phyloP scores from a whole-genome alignment of 768 basidiomycete species.

The Lyophyllum decastes region DNA sequence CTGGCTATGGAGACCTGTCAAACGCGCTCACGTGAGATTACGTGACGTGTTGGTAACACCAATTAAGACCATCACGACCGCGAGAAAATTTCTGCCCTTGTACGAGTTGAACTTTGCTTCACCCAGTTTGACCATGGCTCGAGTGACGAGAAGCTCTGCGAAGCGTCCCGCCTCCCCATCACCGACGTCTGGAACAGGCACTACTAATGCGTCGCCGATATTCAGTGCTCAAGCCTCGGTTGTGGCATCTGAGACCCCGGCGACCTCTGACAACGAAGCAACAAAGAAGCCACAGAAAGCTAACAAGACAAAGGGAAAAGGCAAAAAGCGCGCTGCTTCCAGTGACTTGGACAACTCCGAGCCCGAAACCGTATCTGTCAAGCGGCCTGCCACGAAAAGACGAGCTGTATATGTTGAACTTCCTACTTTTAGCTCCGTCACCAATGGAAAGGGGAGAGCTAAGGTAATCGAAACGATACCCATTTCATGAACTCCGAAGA shows the following conservation, averaged over 20 bases:
- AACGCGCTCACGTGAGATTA: constrained; percentile 28
- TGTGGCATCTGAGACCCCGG: constrained; percentile 48
- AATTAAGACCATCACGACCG: constrained; percentile 31
- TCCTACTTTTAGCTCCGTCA: constrained; percentile 10
- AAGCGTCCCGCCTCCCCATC: constrained; percentile 31
- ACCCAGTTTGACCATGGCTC: constrained; percentile 26
- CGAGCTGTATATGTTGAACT: constrained; percentile 41
- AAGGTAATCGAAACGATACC: constrained; percentile 21
- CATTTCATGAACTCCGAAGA: neutral
- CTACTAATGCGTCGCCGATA: constrained; percentile 49
- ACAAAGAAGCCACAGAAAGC: constrained; percentile 17
- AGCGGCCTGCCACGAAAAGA: constrained; percentile 31
- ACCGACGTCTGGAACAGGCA: constrained; percentile 40
- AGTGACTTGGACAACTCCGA: constrained; percentile 23
- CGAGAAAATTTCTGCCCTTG: constrained; percentile 21
- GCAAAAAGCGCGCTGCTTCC: constrained; percentile 26
- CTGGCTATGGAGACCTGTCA: too few species aligned
- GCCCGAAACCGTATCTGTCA: constrained; percentile 22
- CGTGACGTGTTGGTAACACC: constrained; percentile 28
- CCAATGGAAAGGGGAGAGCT: constrained; percentile 22
- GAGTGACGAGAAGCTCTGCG: constrained; percentile 34
- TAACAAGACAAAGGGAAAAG: constrained; percentile 7
- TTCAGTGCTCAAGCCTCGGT: constrained; percentile 50
- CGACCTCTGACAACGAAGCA: constrained; percentile 47
- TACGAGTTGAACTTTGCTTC: neutral